Evolutionary conservation across 371 early-diverging fungal species (phyloP).

Genomic region (Mortierella sp.): DNA sequence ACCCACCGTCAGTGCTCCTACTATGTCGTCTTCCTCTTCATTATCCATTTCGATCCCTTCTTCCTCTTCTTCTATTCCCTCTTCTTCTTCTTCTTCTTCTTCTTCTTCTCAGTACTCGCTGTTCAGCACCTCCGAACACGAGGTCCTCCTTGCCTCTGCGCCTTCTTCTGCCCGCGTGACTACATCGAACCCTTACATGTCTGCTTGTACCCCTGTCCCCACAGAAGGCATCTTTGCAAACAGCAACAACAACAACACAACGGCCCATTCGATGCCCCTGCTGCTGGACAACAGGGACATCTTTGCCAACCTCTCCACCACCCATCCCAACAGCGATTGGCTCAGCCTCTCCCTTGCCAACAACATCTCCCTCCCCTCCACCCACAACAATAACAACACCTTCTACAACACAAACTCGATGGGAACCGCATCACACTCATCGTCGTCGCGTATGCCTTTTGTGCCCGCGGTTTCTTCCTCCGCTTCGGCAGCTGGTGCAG

Average conservation of each 20-base stretch:
- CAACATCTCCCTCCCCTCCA: neutral
- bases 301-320: neutral
- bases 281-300: constrained; percentile 51
- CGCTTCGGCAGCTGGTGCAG: no score
- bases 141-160: constrained; percentile 17
- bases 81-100: neutral
- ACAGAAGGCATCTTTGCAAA: neutral
- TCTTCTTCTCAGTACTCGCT: constrained; percentile 14
- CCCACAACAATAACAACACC: constrained; percentile 3
- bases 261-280: constrained; percentile 1
- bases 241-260: constrained; percentile 9
- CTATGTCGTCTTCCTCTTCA: neutral
- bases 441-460: constrained; percentile 2
- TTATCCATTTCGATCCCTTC: no score
- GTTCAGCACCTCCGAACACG: constrained; percentile 28
- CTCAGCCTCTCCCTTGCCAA: neutral
- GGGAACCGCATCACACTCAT: neutral
- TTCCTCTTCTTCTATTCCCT: neutral
- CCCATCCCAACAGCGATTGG: constrained; percentile 18
- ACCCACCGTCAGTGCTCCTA: neutral
- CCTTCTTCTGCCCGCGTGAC: no score
- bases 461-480: neutral
- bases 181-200: neutral
- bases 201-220: neutral
- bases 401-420: neutral